Conservation (phyloP, 495 filamentous ascomycete species). For the Cercophora samala region DNA sequence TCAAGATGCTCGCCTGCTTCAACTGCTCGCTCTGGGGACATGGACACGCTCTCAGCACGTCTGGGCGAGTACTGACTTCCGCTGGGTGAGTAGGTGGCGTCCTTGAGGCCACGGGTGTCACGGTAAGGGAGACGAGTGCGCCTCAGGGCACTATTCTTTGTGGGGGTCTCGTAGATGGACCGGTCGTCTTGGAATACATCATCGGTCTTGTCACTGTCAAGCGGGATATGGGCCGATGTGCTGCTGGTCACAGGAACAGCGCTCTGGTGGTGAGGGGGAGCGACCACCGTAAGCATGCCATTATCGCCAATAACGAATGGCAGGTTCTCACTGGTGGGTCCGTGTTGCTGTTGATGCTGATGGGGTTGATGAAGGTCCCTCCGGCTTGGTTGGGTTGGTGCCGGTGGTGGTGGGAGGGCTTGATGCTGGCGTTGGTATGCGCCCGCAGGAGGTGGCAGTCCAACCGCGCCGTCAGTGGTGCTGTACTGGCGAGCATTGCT, state of each 20-base stretch:
- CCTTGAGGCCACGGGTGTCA: constrained; percentile 27
- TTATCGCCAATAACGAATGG: constrained; percentile 35
- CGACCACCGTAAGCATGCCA: constrained; percentile 34
- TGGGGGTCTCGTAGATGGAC: constrained; percentile 28
- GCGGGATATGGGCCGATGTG: constrained; percentile 16
- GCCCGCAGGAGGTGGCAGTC: background rate
- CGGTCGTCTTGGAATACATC: constrained; percentile 28
- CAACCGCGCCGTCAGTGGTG: constrained; percentile 16
- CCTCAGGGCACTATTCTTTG: constrained; percentile 26
- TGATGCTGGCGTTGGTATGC: constrained; percentile 8
- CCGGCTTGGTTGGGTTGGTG: background rate
- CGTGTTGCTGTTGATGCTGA: constrained; percentile 16
- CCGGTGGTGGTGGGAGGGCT: constrained; percentile 15
- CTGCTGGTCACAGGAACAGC: constrained; percentile 14
- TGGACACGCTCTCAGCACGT: constrained; percentile 19
- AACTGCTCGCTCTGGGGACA: constrained; percentile 30
- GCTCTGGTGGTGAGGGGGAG: constrained; percentile 15
- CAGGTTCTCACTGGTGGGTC: constrained; percentile 23
- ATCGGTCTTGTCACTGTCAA: constrained; percentile 24
- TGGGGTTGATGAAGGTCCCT: background rate
- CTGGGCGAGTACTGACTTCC: constrained; percentile 23
- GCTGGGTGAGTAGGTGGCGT: constrained; percentile 23
- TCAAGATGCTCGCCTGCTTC: constrained; percentile 27
- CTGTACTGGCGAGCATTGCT: constrained; percentile 30
- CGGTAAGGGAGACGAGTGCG: constrained; percentile 27